Evolutionary conservation across 2,329 filamentous ascomycete genomes (phyloP), one percentile per base, ranked within the genome.

Genomic region (Colletotrichum agaves): DNA sequence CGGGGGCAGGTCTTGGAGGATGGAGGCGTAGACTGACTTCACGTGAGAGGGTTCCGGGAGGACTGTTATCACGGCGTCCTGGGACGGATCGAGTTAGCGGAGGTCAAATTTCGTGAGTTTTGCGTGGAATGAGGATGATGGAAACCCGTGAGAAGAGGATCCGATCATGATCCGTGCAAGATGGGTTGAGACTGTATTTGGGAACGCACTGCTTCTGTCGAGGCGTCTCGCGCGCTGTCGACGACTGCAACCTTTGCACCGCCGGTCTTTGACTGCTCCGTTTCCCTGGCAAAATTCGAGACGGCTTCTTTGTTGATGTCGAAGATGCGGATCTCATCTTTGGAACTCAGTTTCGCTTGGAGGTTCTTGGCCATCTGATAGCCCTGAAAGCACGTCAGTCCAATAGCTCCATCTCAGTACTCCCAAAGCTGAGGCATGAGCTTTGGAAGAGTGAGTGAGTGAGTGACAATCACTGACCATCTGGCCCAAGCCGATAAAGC

Each of bases 21-120:
- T 94, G 61, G 90, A 86, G 52, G 88, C 83, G 78, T 94, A 98
- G 43, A 97, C 93, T 58, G 87, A 87, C 75, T 92, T 91, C 64
- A 98, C 95, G 76, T 98, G 95, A 31, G 90, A 86, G 1, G 95
- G 93, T 74, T 97, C 93, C 0, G 96, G 96, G 1, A 99, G 87
- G 67, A 93, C 94, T 12, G 94, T 97, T 63, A 99, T 89, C 70
- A 97, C 89, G 33, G 89, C 91, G 80, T 94, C 91, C 95, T 98
- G 72, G 41, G 62, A 23, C 46, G 56, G 33, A 7, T 27, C 17
- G 5, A 15, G 58, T 69, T 63, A 70, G 63, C 35, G 35, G 27
- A 27, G 27, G 27, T 27, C 2, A 27, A 7, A 7, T 8, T 27
- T 27, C 27, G 27, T 27, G 27, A 7, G 8, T 7, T 27, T 27